Conservation (phyloP, 2,329 filamentous ascomycete genomes). For the Cadophora luteo-olivacea region DNA sequence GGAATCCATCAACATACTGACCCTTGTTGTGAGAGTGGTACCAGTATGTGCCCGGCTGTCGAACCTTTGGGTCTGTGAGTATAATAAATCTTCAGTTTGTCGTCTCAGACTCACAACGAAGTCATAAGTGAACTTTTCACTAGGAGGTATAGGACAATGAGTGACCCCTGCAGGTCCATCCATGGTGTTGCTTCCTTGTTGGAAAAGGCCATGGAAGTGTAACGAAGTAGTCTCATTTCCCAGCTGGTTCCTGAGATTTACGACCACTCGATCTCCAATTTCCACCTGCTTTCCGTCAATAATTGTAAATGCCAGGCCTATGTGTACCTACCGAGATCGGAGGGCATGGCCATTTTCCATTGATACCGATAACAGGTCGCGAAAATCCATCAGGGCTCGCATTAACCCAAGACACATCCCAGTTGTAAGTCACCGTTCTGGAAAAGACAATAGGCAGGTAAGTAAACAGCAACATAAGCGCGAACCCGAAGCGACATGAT, state of each 20-base stretch:
- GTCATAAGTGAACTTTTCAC: slow-evolving; percentile 41
- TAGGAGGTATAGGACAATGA: slow-evolving; percentile 35
- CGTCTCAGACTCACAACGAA: slow-evolving; percentile 45
- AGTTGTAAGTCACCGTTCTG: slow-evolving; percentile 15
- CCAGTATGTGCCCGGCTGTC: slow-evolving; percentile 54
- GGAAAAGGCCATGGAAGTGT: slow-evolving; percentile 65
- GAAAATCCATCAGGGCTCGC: slow-evolving; percentile 47
- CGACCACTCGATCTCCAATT: slow-evolving; percentile 56
- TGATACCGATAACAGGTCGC: slow-evolving; percentile 62
- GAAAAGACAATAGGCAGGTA: slow-evolving; percentile 1
- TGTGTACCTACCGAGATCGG: slow-evolving; percentile 44
- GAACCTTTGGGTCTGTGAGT: slow-evolving; percentile 12
- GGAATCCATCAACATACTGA: slow-evolving; percentile 58
- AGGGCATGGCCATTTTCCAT: slow-evolving; percentile 64
- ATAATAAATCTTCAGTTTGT: not conserved
- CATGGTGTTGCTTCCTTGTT: slow-evolving; percentile 59
- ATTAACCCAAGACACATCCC: slow-evolving; percentile 45
- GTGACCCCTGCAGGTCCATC: slow-evolving; percentile 63
- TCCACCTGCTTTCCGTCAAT: slow-evolving; percentile 44
- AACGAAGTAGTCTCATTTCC: slow-evolving; percentile 57
- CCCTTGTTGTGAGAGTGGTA: slow-evolving; percentile 66
- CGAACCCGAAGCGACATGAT: not conserved
- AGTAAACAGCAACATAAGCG: slow-evolving; percentile 12
- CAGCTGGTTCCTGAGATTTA: slow-evolving; percentile 57
- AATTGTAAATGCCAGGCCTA: not conserved